Base-by-base conservation (phyloP, 179 eudicot genomes). In the Silene vulgaris region DNA sequence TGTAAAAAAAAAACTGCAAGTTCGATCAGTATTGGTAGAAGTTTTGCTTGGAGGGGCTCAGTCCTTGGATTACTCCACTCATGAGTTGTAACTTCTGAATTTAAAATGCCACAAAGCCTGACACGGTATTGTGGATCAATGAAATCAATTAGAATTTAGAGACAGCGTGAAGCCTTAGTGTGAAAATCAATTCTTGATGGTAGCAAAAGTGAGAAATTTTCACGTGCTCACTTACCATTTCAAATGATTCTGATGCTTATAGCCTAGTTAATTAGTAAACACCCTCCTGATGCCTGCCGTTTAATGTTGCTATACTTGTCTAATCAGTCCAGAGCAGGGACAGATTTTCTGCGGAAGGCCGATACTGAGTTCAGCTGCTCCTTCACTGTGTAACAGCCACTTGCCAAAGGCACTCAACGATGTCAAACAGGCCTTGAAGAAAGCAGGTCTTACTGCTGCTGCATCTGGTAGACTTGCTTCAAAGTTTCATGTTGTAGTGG, bases 321-420 rank as follows among this genome's bases (percentile, higher is more conserved):
- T 69, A 57, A 71, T 26, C 73, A 87, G 90, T 76, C 86, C 89
- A 64, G 87, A 80, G 40, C 85, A 84, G n/a, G 90, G 88, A 70
- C 90, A 85, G 1, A 85, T 84, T 74, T 62, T 79, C 6, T 87
- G 90, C 57, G 85, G 84, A 73, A 87, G 81, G 87, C 90, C 90
- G 6, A 84, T 87, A 69, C 69, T 87, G 20, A 84, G 80, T 67
- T 78, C 88, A 21, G 76, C 82, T 4, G 83, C 80, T 56, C 87
- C 88, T 2, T 73, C 88, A 48, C 74, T 84, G 43, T 85, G 88
- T 75, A 72, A 76, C 56, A 67, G 65, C 54, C 90, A 87, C 74
- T 75, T 84, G 45, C 84, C 83, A 52, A 87, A 82, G 79, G 80
- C 85, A 71, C 86, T 84, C 70, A 87, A 80, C 50, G 86, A 85